Conservation (phyloP, 345 rosid species). For the Bruguiera sexangula region DNA sequence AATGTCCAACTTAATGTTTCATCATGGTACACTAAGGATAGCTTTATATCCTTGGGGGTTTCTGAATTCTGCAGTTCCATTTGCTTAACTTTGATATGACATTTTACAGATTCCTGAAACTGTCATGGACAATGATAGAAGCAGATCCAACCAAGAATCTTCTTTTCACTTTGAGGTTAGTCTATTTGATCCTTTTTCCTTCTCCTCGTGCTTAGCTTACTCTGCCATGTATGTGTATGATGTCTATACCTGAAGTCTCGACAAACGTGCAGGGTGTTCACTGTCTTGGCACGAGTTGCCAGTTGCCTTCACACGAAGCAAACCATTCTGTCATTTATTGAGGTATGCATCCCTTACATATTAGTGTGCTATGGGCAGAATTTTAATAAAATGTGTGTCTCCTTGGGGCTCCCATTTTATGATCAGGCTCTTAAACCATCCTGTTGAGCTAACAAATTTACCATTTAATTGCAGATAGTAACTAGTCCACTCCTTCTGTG, state of each 20-base stretch:
- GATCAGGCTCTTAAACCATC: not conserved
- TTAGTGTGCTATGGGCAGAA: not conserved
- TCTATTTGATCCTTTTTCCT: not conserved
- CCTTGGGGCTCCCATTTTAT: not conserved
- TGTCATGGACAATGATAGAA: constrained; percentile 26
- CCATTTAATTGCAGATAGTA: constrained; percentile 31
- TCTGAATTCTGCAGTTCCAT: not conserved
- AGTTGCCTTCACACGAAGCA: constrained; percentile 35
- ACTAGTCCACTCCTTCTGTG: constrained; percentile 35
- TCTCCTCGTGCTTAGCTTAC: constrained; percentile 1
- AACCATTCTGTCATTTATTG: constrained; percentile 29
- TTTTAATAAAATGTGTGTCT: not conserved
- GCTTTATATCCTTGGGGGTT: no score
- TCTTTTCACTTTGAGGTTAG: constrained; percentile 38
- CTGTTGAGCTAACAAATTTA: not conserved
- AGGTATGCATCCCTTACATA: constrained; percentile 31
- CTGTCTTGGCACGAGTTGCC: constrained; percentile 33
- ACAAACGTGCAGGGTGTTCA: constrained; percentile 36
- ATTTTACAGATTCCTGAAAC: constrained; percentile 39
- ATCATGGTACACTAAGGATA: no score
- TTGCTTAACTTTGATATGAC: constrained; percentile 11
- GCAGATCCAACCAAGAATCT: constrained; percentile 4
- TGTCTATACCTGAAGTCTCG: constrained; percentile 9
- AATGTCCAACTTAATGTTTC: no score
- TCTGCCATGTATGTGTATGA: not conserved